These are phyloP conservation scores for Aquanectria penicillioides DNA, from an alignment of 2,329 filamentous ascomycete genomes.

Conservation along the genomic window DNA sequence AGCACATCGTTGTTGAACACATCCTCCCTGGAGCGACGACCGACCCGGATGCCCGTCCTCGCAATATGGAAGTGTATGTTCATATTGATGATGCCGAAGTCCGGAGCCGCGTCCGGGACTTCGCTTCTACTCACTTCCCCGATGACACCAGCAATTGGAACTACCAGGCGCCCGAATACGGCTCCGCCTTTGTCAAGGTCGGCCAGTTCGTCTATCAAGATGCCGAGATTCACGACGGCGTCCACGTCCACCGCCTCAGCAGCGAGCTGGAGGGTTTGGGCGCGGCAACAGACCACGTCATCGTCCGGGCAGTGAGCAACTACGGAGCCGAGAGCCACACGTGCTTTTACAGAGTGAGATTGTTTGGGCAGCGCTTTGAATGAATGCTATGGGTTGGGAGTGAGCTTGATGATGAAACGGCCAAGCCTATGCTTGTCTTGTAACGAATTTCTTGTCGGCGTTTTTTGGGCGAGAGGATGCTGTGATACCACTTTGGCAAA, in stretches of 20 bases:
- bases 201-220: slow-evolving; percentile 65
- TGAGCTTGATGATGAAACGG: neutral
- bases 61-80: slow-evolving; percentile 76
- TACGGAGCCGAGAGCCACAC: slow-evolving; percentile 68
- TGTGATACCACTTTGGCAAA: slow-evolving; percentile 9
- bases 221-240: slow-evolving; percentile 52
- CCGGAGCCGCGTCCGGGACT: slow-evolving; percentile 54
- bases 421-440: neutral
- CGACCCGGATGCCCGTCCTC: slow-evolving; percentile 70
- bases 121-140: slow-evolving; percentile 55
- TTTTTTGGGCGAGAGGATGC: slow-evolving; percentile 5
- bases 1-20: slow-evolving; percentile 78
- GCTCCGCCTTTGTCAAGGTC: slow-evolving; percentile 64
- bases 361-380: slow-evolving; percentile 56
- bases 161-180: slow-evolving; percentile 39
- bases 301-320: slow-evolving; percentile 67
- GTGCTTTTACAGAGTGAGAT: slow-evolving; percentile 71
- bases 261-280: slow-evolving; percentile 59
- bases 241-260: slow-evolving; percentile 64
- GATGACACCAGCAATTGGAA: slow-evolving; percentile 43
- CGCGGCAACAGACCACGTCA: slow-evolving; percentile 60
- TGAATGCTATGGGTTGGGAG: neutral
- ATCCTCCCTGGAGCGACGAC: slow-evolving; percentile 70
- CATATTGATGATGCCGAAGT: slow-evolving; percentile 59
- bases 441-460: slow-evolving; percentile 5